Conservation (phyloP, 2,329 filamentous ascomycete species). For the Colletotrichum liaoningense region DNA sequence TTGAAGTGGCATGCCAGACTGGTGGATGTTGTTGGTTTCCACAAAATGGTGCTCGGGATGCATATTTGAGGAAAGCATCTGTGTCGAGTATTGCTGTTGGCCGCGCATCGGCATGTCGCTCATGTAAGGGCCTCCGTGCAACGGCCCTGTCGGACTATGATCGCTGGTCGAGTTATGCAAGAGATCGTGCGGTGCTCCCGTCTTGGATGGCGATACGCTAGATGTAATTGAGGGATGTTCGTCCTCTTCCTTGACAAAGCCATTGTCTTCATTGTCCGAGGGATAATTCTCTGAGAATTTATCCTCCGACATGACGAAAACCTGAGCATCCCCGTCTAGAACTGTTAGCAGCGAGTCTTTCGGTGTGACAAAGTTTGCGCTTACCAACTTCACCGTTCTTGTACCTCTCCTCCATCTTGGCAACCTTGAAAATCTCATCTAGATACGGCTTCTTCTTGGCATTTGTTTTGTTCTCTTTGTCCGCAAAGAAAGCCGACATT, state of each 20-base stretch:
- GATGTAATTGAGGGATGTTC: constrained; percentile 51
- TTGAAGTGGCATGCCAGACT: constrained; percentile 51
- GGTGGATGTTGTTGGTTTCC: constrained; percentile 50
- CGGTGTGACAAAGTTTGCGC: constrained; percentile 33
- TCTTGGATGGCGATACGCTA: constrained; percentile 49
- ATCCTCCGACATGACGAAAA: constrained; percentile 65
- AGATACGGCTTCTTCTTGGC: constrained; percentile 65
- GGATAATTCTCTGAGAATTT: constrained; percentile 59
- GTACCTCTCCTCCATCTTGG: constrained; percentile 66
- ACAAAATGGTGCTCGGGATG: constrained; percentile 53
- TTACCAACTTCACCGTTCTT: constrained; percentile 68
- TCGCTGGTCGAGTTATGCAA: constrained; percentile 49
- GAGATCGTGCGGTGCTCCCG: constrained; percentile 46
- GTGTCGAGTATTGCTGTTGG: constrained; percentile 50
- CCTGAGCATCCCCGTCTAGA: constrained; percentile 58
- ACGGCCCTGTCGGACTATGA: constrained; percentile 47
- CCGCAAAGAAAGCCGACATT: constrained; percentile 67
- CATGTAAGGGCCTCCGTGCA: constrained; percentile 51
- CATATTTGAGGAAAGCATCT: constrained; percentile 57
- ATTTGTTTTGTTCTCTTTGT: constrained; percentile 65
- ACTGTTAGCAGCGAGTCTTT: neutral
- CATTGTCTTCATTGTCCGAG: constrained; percentile 60
- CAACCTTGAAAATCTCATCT: constrained; percentile 72
- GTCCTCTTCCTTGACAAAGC: constrained; percentile 55
- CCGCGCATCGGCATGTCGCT: constrained; percentile 57